Evolutionary conservation across 192 early-diverging fungal species (phyloP).

Genomic region (Chytriomyces sp.): DNA sequence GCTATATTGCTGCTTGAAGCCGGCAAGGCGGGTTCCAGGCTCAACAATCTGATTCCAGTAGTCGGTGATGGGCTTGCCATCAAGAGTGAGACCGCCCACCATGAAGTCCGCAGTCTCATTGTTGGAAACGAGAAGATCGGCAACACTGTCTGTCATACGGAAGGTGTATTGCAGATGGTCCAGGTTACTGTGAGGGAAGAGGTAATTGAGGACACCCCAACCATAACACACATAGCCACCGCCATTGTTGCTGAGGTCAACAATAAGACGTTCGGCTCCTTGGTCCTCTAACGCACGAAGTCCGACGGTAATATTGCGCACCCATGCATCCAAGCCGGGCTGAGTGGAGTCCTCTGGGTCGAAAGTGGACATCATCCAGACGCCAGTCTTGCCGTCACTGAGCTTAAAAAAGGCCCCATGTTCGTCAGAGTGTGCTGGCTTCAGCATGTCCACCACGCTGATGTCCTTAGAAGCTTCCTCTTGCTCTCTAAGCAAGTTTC

Average conservation of each 20-base stretch:
- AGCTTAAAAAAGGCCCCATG: constrained; percentile 16
- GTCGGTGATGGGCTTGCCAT: not conserved
- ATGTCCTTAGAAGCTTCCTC: not conserved
- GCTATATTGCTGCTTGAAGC: not conserved
- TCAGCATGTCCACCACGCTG: not conserved
- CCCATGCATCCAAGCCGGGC: not conserved
- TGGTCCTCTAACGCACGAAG: constrained; percentile 22
- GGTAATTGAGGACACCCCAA: not conserved
- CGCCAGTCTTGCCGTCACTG: constrained; percentile 18
- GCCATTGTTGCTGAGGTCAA: constrained; percentile 42
- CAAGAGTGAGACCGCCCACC: not conserved
- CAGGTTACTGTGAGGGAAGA: not conserved
- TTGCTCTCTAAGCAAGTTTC: not conserved
- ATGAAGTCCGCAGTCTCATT: not conserved
- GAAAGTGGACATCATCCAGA: constrained; percentile 26
- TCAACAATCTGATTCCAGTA: not conserved
- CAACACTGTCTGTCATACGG: not conserved
- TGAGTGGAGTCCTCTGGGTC: not conserved
- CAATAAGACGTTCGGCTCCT: constrained; percentile 36
- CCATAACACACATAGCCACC: constrained; percentile 32
- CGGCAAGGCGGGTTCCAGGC: not conserved
- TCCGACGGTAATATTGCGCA: constrained; percentile 35
- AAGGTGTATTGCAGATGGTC: not conserved
- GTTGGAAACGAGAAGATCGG: not conserved
- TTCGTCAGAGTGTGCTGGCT: not conserved